Evolutionary conservation across 257 asterid species (phyloP), one percentile per base, ranked within the genome.

Genomic region (Fraxinus anomala): DNA sequence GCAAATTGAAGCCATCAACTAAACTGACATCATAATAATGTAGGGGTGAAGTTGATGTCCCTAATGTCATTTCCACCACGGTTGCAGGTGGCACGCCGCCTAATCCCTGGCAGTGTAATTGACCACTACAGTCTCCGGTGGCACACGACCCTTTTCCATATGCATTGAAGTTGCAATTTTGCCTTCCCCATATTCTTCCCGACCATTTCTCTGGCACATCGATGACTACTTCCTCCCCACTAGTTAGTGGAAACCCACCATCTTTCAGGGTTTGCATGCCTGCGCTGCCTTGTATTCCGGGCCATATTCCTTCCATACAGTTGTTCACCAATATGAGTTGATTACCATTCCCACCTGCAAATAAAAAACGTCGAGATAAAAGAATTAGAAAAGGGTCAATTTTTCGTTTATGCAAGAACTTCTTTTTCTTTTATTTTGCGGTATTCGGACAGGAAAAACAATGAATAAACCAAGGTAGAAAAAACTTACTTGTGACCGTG

Each of bases 11-110:
- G 63, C 99, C 99, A 23, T 95, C 98, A 0, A 93, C 99, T 11
- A 95, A 76, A 72, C 98, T 95, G 49, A 91, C 98, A 3, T 95
- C 97, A 4, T 95, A 95, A 84, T 84, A 95, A 82, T 95, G 98
- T 47, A 95, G 82, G 1, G 97, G 96, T 0, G 98, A 95, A 36
- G 80, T 3, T 3, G 89, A 69, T 1, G 96, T 13, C 6, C 98
- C 99, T 3, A 95, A 76, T 1, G 99, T 95, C 99, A 95, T 95
- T 82, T 95, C 99, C 73, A 95, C 99, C 77, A 95, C 90, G 10
- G 98, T 93, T 17, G 97, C 97, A 0, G 99, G 99, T 10, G 98
- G 98, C 6, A 10, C 74, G 14, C 98, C 99, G 3, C 97, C 96
- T 49, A 75, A 4, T 11, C 99, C 99, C 31, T 49, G 79, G 86